Evolutionary conservation across 768 basidiomycete genomes (phyloP).

Genomic region (Termitomyces sp.): DNA sequence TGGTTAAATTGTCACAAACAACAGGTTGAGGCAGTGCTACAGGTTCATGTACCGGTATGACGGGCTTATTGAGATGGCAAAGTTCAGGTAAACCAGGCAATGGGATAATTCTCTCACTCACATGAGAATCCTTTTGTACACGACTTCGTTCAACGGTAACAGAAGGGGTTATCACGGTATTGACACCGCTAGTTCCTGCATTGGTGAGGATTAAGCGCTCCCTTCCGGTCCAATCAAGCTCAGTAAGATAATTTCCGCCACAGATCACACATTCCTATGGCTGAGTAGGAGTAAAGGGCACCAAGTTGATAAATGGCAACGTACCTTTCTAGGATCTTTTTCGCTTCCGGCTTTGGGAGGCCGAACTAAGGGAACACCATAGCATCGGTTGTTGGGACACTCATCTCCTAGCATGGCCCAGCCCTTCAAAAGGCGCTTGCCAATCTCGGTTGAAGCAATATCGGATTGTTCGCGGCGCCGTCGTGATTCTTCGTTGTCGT

Average conservation of each 20-base stretch:
- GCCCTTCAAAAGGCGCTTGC: conserved; percentile 67
- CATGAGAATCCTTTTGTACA: conserved; percentile 1
- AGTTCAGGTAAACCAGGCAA: neutral
- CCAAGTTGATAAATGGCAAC: conserved; percentile 19
- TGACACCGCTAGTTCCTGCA: neutral
- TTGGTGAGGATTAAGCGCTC: conserved; percentile 33
- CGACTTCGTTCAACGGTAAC: neutral
- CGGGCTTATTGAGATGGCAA: neutral
- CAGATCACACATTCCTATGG: conserved; percentile 77
- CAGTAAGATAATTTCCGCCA: conserved; percentile 49
- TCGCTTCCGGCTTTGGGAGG: conserved; percentile 59
- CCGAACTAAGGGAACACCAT: conserved; percentile 79
- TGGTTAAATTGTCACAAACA: neutral
- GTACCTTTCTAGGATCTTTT: conserved; percentile 59
- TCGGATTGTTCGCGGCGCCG: conserved; percentile 79
- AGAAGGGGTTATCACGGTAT: neutral
- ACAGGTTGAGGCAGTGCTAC: neutral
- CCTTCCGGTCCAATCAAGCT: conserved; percentile 44
- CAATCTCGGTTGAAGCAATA: conserved; percentile 72
- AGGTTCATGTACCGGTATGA: neutral
- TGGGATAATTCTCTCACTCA: neutral
- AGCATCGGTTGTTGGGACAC: conserved; percentile 64
- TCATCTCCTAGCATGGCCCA: conserved; percentile 92
- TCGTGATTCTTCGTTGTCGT: conserved; percentile 58
- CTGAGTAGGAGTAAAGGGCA: neutral